Evolutionary conservation across 2,329 filamentous ascomycete species (phyloP).

Genomic region (Fusarium palustre): DNA sequence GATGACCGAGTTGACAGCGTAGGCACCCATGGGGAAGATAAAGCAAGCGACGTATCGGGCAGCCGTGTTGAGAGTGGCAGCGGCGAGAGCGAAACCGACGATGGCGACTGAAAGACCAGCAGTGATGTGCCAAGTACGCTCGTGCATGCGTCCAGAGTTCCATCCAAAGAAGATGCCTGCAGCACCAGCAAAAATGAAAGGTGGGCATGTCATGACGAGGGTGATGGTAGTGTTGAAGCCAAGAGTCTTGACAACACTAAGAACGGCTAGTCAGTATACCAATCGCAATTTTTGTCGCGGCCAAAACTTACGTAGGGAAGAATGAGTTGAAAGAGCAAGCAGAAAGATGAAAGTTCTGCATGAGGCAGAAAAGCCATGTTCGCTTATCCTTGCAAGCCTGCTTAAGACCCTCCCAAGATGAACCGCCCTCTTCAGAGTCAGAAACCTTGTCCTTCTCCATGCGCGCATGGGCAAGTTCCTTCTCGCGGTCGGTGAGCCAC

Average conservation of each 20-base stretch:
- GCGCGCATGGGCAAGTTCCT: constrained; percentile 59
- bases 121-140: constrained; percentile 64
- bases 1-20: constrained; percentile 60
- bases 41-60: constrained; percentile 58
- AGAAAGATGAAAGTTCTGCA: constrained; percentile 67
- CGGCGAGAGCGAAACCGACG: constrained; percentile 57
- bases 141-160: constrained; percentile 61
- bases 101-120: constrained; percentile 56
- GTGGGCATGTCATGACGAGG: constrained; percentile 64
- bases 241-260: constrained; percentile 60
- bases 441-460: constrained; percentile 65
- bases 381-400: constrained; percentile 62
- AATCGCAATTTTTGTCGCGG: accelerated
- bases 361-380: constrained; percentile 65
- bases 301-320: constrained; percentile 52
- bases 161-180: constrained; percentile 61
- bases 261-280: not conserved
- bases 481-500: constrained; percentile 59
- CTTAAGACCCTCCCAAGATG: constrained; percentile 60
- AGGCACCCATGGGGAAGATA: constrained; percentile 57
- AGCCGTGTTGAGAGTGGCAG: constrained; percentile 53
- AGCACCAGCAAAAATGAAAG: constrained; percentile 62
- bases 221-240: constrained; percentile 63
- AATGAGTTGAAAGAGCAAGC: constrained; percentile 62
- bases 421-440: constrained; percentile 54